Conservation (phyloP, 805 yeast species). For the Lipomyces mesembrius region DNA sequence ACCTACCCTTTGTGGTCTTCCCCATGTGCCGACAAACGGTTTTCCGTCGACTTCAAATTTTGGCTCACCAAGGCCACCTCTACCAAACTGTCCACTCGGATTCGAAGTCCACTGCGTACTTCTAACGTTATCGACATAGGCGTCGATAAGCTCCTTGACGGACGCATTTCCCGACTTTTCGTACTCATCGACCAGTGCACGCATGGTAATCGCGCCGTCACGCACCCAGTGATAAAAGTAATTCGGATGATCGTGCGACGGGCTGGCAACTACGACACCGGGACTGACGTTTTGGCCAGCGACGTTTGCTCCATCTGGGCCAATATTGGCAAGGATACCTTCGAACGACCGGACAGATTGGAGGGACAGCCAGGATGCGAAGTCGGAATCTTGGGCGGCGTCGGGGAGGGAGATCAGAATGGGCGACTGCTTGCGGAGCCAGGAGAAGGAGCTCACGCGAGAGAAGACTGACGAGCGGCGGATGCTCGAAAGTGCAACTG, state of each 20-base stretch:
- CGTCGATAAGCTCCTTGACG: slow-evolving; percentile 51
- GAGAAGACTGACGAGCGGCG: neutral
- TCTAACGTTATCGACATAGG: slow-evolving; percentile 64
- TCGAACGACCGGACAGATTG: slow-evolving; percentile 53
- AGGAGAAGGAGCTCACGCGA: neutral
- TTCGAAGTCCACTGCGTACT: slow-evolving; percentile 69
- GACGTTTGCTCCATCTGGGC: slow-evolving; percentile 51
- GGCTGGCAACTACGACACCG: slow-evolving; percentile 86
- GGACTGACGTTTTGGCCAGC: slow-evolving; percentile 50
- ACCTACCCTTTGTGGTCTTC: slow-evolving; percentile 77
- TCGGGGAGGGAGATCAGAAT: neutral
- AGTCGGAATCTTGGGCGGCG: slow-evolving; percentile 40
- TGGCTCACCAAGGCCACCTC: slow-evolving; percentile 81
- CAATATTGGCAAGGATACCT: slow-evolving; percentile 59
- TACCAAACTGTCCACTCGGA: slow-evolving; percentile 63
- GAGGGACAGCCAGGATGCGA: slow-evolving; percentile 55
- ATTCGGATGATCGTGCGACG: slow-evolving; percentile 71
- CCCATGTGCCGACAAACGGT: slow-evolving; percentile 75
- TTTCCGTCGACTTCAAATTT: slow-evolving; percentile 73
- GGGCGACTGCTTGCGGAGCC: slow-evolving; percentile 4
- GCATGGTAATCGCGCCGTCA: slow-evolving; percentile 78
- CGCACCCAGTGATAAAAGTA: slow-evolving; percentile 91
- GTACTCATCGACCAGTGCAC: slow-evolving; percentile 60
- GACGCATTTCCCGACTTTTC: slow-evolving; percentile 49
- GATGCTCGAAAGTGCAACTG: neutral